A percentile compares a stretch with the other conserved stretches of the same genome.
Evolutionary conservation across 768 basidiomycete species (phyloP).

Genomic region (Xerocomellus intermedius): DNA sequence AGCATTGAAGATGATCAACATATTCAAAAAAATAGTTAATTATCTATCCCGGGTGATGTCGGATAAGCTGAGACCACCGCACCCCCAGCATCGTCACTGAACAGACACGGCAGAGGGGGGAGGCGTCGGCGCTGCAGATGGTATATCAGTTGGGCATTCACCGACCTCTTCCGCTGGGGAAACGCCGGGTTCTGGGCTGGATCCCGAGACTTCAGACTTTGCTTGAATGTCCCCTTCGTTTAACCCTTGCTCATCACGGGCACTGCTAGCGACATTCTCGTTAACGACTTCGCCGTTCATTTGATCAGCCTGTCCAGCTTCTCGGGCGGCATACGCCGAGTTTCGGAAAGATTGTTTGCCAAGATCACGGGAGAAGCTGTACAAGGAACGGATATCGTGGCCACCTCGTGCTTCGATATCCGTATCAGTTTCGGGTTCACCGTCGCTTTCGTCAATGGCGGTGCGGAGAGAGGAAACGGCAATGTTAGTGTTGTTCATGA

Average conservation of each 20-base stretch:
- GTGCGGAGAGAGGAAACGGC: constrained; percentile 36
- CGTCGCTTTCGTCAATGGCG: constrained; percentile 36
- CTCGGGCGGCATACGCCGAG: constrained; percentile 26
- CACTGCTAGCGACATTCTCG: constrained; percentile 11
- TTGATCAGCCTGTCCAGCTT: constrained; percentile 17
- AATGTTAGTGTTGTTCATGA: constrained; percentile 36
- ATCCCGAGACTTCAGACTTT: constrained; percentile 16
- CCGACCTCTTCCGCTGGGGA: constrained; percentile 24
- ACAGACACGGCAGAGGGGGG: constrained; percentile 32
- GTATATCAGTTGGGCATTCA: constrained; percentile 22
- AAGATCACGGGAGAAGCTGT: constrained; percentile 33
- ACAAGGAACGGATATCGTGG: constrained; percentile 32
- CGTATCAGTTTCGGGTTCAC: constrained; percentile 33
- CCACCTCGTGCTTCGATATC: constrained; percentile 28
- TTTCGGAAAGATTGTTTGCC: constrained; percentile 26
- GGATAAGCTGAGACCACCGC: constrained; percentile 3
- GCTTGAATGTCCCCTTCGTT: constrained; percentile 8
- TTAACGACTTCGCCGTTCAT: constrained; percentile 23
- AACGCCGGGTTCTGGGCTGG: constrained; percentile 17
- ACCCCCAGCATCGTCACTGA: constrained; percentile 17
- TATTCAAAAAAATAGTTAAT: constrained; percentile 34
- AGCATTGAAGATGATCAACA: constrained; percentile 35
- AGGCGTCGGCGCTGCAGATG: constrained; percentile 29
- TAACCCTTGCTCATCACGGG: constrained; percentile 10
- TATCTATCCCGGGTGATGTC: constrained; percentile 24